phyloP scores from a whole-genome alignment of 2,329 filamentous ascomycete species.

The Pyrenophora graminea region DNA sequence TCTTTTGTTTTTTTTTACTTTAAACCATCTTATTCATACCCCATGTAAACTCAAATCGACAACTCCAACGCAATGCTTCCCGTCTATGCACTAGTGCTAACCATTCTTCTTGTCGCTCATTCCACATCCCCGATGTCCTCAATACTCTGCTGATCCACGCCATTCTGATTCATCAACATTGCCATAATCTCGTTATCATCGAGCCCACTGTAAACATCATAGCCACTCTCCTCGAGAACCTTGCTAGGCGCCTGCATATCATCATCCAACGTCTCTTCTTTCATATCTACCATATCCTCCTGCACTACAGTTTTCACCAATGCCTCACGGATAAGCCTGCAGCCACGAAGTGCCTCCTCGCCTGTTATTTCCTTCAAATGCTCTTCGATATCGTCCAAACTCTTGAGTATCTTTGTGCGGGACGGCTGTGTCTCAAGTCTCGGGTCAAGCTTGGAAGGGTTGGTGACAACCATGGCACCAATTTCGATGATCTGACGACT shows the following conservation, averaged over 20 bases:
- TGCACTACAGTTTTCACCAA: not conserved
- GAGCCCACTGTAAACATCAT: constrained; percentile 1
- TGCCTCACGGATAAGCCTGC: constrained; percentile 23
- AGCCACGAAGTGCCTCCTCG: constrained; percentile 23
- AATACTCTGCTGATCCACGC: not conserved
- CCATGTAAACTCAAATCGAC: not conserved
- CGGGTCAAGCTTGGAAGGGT: constrained; percentile 6
- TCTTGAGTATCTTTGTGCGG: constrained; percentile 9
- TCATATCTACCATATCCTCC: not conserved
- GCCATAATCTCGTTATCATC: constrained; percentile 13
- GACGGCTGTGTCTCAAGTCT: not conserved
- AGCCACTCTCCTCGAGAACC: not conserved
- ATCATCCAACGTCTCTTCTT: not conserved
- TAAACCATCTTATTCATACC: not conserved
- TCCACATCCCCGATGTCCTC: not conserved
- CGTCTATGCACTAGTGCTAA: too few relatives aligned
- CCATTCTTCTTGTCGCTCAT: not conserved
- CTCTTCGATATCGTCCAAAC: constrained; percentile 25
- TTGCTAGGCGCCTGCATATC: constrained; percentile 8
- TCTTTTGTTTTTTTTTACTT: not conserved
- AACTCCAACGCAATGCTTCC: not conserved
- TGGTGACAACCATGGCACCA: constrained; percentile 34
- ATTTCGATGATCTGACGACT: constrained; percentile 38
- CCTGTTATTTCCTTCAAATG: constrained; percentile 15
- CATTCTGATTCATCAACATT: constrained; percentile 17